These are phyloP conservation scores for Spergularia azorica DNA, from an alignment of 179 eudicot species.

Conservation along the genomic window DNA sequence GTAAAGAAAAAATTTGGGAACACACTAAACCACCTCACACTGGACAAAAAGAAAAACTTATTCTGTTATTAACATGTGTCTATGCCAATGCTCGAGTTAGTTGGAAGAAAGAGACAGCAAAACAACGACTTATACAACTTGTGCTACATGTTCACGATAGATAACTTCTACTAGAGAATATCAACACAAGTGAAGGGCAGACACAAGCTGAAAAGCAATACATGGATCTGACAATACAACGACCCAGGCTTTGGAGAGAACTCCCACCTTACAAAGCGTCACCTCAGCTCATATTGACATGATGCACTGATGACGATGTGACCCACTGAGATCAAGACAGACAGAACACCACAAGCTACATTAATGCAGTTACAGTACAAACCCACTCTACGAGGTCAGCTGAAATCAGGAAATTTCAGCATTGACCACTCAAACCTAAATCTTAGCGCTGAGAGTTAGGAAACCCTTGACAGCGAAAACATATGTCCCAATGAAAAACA, in stretches of 20 bases:
- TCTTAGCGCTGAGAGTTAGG: neutral
- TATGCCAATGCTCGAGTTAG: neutral
- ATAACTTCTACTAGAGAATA: neutral
- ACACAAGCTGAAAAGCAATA: neutral
- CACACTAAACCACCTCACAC: neutral
- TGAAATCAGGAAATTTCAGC: neutral
- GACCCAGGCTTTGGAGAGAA: neutral
- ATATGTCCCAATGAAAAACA: neutral
- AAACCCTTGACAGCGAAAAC: neutral
- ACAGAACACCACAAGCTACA: slow-evolving; percentile 1
- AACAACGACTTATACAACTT: neutral
- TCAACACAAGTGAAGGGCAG: slow-evolving; percentile 9
- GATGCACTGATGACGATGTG: slow-evolving; percentile 10
- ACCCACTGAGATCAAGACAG: slow-evolving; percentile 4
- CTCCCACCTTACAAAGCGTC: neutral
- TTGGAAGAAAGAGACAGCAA: neutral
- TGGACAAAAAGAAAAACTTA: too few relatives aligned
- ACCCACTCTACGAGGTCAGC: neutral
- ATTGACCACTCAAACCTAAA: neutral
- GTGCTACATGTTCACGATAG: neutral
- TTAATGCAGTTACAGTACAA: neutral
- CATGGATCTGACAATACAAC: neutral
- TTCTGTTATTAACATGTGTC: neutral
- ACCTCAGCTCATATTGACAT: neutral
- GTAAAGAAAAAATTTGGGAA: neutral